Conservation (phyloP, 805 yeast species). For the Ogataea sp. region DNA sequence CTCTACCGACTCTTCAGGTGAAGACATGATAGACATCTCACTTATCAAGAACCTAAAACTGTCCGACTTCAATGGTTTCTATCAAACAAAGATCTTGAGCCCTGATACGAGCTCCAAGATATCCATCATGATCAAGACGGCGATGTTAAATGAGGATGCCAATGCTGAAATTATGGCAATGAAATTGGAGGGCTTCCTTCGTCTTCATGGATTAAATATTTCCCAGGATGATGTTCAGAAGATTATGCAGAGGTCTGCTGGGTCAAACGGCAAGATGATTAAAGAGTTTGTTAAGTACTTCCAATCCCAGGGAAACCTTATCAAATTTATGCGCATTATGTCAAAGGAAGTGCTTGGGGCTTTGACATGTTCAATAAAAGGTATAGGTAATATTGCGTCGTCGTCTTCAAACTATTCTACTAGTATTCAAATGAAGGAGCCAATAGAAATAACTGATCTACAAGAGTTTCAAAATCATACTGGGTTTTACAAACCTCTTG, state of each 20-base stretch:
- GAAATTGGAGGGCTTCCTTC: slow-evolving; percentile 36
- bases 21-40: slow-evolving; percentile 25
- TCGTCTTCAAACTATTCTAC: too few species aligned
- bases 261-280: slow-evolving; percentile 27
- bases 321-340: background rate
- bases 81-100: slow-evolving; percentile 21
- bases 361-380: background rate
- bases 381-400: too few species aligned
- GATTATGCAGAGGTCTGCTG: slow-evolving; percentile 30
- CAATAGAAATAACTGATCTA: background rate
- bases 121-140: slow-evolving; percentile 33
- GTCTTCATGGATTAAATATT: slow-evolving; percentile 40
- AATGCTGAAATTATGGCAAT: slow-evolving; percentile 26
- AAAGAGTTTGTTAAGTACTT: slow-evolving; percentile 37
- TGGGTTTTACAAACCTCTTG: background rate
- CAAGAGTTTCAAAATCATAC: background rate
- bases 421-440: background rate
- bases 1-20: slow-evolving; percentile 18
- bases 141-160: slow-evolving; percentile 28
- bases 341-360: background rate
- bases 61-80: background rate
- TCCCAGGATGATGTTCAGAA: slow-evolving; percentile 28
- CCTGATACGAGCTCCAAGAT: slow-evolving; percentile 31
- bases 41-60: slow-evolving; percentile 14
- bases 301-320: slow-evolving; percentile 27